Conservation (phyloP, 2,329 filamentous ascomycete species). For the Chaetomiaceae sp. region DNA sequence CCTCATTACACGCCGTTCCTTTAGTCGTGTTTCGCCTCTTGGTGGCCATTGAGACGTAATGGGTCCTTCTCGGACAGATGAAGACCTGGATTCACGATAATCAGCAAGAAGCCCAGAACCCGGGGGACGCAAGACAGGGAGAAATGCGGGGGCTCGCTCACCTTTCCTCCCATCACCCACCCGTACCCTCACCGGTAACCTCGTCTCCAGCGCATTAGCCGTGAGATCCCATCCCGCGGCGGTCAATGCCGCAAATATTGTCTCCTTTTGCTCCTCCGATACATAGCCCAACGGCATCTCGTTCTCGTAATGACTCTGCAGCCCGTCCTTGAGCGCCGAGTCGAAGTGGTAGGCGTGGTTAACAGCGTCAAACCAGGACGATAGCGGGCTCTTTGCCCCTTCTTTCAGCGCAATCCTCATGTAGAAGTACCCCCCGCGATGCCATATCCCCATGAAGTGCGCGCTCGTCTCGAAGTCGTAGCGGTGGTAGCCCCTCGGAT, state of each 20-base stretch:
- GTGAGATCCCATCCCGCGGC: constrained; percentile 62
- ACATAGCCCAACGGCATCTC: constrained; percentile 41
- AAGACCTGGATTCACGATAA: constrained; percentile 1
- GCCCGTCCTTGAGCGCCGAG: constrained; percentile 33
- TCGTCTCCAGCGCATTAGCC: constrained; percentile 61
- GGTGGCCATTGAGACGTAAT: constrained; percentile 15
- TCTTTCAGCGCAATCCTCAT: constrained; percentile 59
- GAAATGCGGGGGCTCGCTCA: too few relatives aligned
- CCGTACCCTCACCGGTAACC: constrained; percentile 42
- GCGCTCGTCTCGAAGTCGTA: constrained; percentile 38
- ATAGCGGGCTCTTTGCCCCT: constrained; percentile 37
- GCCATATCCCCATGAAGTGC: constrained; percentile 59
- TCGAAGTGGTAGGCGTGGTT: constrained; percentile 38
- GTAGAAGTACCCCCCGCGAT: constrained; percentile 38
- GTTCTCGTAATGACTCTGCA: constrained; percentile 34
- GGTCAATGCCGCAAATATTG: constrained; percentile 35
- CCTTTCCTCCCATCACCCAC: constrained; percentile 31
- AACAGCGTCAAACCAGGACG: constrained; percentile 39
- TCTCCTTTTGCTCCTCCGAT: constrained; percentile 33
- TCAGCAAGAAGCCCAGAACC: not conserved
- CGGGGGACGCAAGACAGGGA: not conserved
- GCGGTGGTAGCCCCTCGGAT: constrained; percentile 31
- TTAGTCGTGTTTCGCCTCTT: constrained; percentile 25
- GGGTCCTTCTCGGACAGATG: constrained; percentile 24
- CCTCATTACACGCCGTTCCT: too few relatives aligned